Evolutionary conservation across 2,329 filamentous ascomycete species (phyloP).

Genomic region (Fusarium algeriense): DNA sequence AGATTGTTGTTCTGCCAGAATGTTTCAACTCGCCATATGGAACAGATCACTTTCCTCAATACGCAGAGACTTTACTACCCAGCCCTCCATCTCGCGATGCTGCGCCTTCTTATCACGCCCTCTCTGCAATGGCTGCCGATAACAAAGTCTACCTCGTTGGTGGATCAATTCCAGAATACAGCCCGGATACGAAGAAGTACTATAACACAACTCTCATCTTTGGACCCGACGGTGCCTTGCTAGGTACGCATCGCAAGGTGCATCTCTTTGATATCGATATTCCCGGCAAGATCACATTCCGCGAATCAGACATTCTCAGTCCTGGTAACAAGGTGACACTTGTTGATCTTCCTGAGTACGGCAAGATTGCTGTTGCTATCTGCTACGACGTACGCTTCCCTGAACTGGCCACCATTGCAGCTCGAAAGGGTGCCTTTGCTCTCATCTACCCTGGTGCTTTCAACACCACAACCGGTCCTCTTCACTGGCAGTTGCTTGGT

Average conservation of each 20-base stretch:
- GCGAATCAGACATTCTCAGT: slow-evolving; percentile 88
- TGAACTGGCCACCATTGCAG: slow-evolving; percentile 89
- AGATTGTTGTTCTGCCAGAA: slow-evolving; percentile 92
- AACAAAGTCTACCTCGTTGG: slow-evolving; percentile 86
- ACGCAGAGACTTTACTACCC: slow-evolving; percentile 88
- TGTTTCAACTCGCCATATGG: slow-evolving; percentile 99
- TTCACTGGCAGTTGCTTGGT: slow-evolving; percentile 91
- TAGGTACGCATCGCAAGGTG: slow-evolving; percentile 92
- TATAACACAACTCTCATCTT: slow-evolving; percentile 95
- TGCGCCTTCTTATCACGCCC: slow-evolving; percentile 86
- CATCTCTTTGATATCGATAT: slow-evolving; percentile 99
- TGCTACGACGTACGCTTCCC: slow-evolving; percentile 99
- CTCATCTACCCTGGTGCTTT: slow-evolving; percentile 97
- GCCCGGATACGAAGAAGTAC: slow-evolving; percentile 69
- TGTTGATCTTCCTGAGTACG: slow-evolving; percentile 88
- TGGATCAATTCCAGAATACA: slow-evolving; percentile 90
- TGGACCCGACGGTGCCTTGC: slow-evolving; percentile 78
- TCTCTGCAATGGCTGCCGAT: slow-evolving; percentile 83
- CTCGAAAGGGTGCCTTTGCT: slow-evolving; percentile 86
- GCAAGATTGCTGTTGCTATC: slow-evolving; percentile 87
- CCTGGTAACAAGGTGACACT: slow-evolving; percentile 88
- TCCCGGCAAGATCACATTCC: slow-evolving; percentile 91
- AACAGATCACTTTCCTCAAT: slow-evolving; percentile 87
- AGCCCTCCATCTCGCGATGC: slow-evolving; percentile 77
- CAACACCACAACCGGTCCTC: slow-evolving; percentile 89